Percentiles rank a stretch among this genome's conserved stretches.
Conservation (phyloP, 805 yeast species). For the Wickerhamomyces xylosicus region DNA sequence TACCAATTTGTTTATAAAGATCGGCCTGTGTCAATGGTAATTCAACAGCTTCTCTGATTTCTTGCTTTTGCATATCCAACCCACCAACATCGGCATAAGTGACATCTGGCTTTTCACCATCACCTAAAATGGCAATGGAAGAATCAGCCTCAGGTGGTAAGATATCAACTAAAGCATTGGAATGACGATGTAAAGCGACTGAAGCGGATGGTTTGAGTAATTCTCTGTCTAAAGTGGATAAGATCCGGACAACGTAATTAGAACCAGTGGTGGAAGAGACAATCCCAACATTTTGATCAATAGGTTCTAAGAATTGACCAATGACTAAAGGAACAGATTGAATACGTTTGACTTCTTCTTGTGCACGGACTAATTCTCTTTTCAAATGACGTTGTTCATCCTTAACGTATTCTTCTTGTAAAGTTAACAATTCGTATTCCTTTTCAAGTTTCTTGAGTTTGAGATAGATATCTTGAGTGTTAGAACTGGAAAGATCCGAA, state of each 20-base stretch:
- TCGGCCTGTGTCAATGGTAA: slow-evolving; percentile 94
- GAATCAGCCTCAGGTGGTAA: slow-evolving; percentile 99
- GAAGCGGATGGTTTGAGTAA: slow-evolving; percentile 88
- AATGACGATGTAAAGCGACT: slow-evolving; percentile 96
- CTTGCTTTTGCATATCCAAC: slow-evolving; percentile 97
- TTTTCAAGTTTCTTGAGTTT: slow-evolving; percentile 83
- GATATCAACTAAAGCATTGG: slow-evolving; percentile 94
- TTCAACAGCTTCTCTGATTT: slow-evolving; percentile 97
- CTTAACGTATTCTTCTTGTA: slow-evolving; percentile 95
- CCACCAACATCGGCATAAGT: slow-evolving; percentile 99
- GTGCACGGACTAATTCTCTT: slow-evolving; percentile 91
- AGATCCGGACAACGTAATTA: slow-evolving; percentile 89
- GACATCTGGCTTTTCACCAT: slow-evolving; percentile 85
- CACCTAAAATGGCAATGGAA: slow-evolving; percentile 88
- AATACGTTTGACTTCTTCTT: slow-evolving; percentile 95
- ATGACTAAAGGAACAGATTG: slow-evolving; percentile 96
- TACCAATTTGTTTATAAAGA: slow-evolving; percentile 93
- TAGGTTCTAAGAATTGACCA: slow-evolving; percentile 96
- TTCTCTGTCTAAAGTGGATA: slow-evolving; percentile 92
- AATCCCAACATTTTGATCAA: slow-evolving; percentile 92
- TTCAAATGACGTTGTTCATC: slow-evolving; percentile 96
- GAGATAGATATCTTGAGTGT: slow-evolving; percentile 55
- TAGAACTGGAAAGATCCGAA: slow-evolving; percentile 16
- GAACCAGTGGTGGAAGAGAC: slow-evolving; percentile 97
- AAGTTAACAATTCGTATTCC: slow-evolving; percentile 69